Evolutionary conservation across 2,329 filamentous ascomycete species (phyloP), one percentile per base, ranked within the genome.

Genomic region (Fusarium albidum): DNA sequence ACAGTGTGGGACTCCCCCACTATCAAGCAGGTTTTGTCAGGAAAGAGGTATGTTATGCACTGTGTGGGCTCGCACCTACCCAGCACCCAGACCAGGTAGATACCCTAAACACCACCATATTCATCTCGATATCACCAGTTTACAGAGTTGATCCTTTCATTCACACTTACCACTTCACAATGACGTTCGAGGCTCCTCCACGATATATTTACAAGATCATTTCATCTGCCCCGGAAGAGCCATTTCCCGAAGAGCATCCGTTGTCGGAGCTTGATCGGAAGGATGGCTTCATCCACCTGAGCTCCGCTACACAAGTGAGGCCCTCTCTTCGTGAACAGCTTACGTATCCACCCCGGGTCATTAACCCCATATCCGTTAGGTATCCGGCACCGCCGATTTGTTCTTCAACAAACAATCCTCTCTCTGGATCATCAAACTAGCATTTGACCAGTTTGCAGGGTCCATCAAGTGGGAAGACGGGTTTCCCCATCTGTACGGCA

Each of bases 211-310:
- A 87, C 77, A 87, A 88, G 65, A 87, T 88, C 65, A 71, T 84
- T 31, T 79, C 82, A 25, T 61, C 70, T 17, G 75, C 79, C 18
- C 83, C 84, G 26, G 78, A 79, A 8, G 71, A 76, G 17, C 81
- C 82, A 3, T 73, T 87, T 29, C 84, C 84, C 4, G 68, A 73
- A 2, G 71, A 75, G 52, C 82, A 83, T 46, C 83, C 85, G 12
- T 75, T 83, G 54, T 87, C 84, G 11, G 79, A 82, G 28, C 79
- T 87, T 37, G 85, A 88, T 69, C 70, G 72, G 58, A 77, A 81
- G 29, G 84, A 87, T 65, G 84, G 84, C 41, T 88, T 85, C 69
- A 74, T 88, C 27, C 85, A 88, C 61, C 69, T 88, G 13, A 87
- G 84, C 66, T 82, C 80, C 0, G 76, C 79, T 3, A 71, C 71